Conservation (phyloP, 495 filamentous ascomycete species). For the Podospora didyma region DNA sequence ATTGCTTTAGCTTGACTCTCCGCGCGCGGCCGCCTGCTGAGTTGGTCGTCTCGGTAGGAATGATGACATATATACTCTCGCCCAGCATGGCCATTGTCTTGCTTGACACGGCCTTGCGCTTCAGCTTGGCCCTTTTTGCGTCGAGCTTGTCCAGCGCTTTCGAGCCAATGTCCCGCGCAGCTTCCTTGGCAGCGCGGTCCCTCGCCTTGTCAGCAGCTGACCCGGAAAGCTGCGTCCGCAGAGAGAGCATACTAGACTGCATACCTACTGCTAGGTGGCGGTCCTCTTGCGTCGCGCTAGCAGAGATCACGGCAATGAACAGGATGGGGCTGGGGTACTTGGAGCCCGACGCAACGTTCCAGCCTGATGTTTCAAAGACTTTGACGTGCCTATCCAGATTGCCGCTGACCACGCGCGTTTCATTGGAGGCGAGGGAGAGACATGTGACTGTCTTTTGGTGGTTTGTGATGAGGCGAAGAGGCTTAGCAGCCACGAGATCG, state of each 20-base stretch:
- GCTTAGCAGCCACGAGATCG: constrained; percentile 87
- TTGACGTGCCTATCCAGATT: constrained; percentile 94
- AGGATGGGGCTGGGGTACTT: constrained; percentile 92
- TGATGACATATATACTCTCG: constrained; percentile 82
- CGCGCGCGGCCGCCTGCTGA: constrained; percentile 45
- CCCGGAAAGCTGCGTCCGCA: constrained; percentile 81
- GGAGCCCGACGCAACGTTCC: constrained; percentile 87
- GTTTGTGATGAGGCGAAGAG: constrained; percentile 77
- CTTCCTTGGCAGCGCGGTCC: constrained; percentile 81
- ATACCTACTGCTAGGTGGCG: constrained; percentile 92
- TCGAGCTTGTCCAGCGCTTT: constrained; percentile 60
- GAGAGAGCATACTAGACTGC: constrained; percentile 81
- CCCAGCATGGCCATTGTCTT: constrained; percentile 80
- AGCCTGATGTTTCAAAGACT: constrained; percentile 83
- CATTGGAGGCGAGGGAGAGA: constrained; percentile 67
- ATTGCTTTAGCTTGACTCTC: constrained; percentile 59
- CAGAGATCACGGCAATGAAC: constrained; percentile 67
- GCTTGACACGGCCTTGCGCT: constrained; percentile 64
- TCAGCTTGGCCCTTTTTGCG: constrained; percentile 61
- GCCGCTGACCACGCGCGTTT: constrained; percentile 78
- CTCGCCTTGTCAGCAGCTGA: constrained; percentile 72
- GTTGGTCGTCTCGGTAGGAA: constrained; percentile 34
- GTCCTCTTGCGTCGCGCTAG: constrained; percentile 68
- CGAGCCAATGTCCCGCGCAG: constrained; percentile 74
- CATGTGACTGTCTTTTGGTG: constrained; percentile 98